Evolutionary conservation across 75 land plant species (phyloP).

Genomic region (Pinus tabuliformis): DNA sequence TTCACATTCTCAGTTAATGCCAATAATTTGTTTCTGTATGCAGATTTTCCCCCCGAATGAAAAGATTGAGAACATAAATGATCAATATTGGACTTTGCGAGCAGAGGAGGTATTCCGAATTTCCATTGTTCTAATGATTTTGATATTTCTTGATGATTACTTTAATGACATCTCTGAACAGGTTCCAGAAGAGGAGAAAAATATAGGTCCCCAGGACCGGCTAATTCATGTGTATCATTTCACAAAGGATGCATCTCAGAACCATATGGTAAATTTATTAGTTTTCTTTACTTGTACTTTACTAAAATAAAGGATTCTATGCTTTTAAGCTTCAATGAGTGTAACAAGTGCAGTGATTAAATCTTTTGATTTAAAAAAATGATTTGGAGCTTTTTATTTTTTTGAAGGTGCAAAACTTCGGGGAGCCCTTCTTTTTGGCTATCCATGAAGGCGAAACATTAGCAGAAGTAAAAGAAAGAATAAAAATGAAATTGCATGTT

Average conservation of each 20-base stretch:
- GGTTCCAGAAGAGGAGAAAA: conserved; percentile 32
- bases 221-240: conserved; percentile 35
- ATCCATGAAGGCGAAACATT: conserved; percentile 28
- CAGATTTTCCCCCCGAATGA: conserved; percentile 33
- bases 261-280: conserved; percentile 16
- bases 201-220: conserved; percentile 17
- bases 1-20: background rate
- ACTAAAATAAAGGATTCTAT: background rate
- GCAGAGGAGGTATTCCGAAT: conserved; percentile 18
- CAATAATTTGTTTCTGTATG: background rate
- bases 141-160: background rate
- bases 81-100: conserved; percentile 35
- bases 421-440: conserved; percentile 33
- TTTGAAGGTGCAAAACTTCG: conserved; percentile 33
- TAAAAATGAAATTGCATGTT: conserved; percentile 25
- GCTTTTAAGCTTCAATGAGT: background rate
- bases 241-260: conserved; percentile 27
- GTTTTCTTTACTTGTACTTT: too few relatives aligned
- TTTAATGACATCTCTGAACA: background rate
- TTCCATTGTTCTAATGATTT: background rate
- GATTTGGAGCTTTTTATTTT: background rate
- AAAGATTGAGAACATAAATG: conserved; percentile 37
- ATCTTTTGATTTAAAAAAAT: background rate
- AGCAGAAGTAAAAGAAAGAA: conserved; percentile 21
- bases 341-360: background rate